Base-by-base conservation (phyloP, 108 stramenopile species). In the Nitzschia sp. region DNA sequence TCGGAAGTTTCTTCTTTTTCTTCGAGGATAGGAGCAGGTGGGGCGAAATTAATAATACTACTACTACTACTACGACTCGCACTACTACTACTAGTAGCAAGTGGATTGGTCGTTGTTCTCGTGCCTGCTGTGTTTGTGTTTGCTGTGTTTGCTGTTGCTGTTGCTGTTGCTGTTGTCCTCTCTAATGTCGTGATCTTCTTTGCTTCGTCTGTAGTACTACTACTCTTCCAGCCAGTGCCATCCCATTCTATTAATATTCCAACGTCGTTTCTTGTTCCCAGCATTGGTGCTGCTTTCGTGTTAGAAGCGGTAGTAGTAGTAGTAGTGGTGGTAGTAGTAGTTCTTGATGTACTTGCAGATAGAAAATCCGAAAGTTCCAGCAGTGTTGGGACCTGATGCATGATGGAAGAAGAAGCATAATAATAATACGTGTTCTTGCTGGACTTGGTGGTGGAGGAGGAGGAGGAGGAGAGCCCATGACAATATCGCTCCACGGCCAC, bases 401-500 rank as follows among this genome's bases (percentile, higher is more conserved):
- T 22, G 13, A 50, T 50, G 4, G 19, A 16, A 41, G 38, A 41
- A 13, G 38, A 13, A 41, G 48, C 48, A 50, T 50, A 21, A 50
- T 50, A 4, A 4, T 50, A 50, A 21, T n/a, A 21, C 19, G 19
- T 21, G 13, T 22, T n/a, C 48, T 22, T 13, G 13, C 13, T 41
- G 13, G 38, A n/a, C n/a, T n/a, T n/a, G n/a, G n/a, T n/a, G n/a
- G n/a, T n/a, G n/a, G n/a, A n/a, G n/a, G n/a, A n/a, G n/a, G n/a
- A 13, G 38, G 38, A 13, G 9, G 13, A 41, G 9, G 38, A 9
- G 9, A 41, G 38, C 38, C 13, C 38, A 4, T n/a, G 48, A 16
- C 48, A 50, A 22, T n/a, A 21, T 11, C 48, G 48, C 48, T 50
- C 48, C 48, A 50, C 48, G n/a, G n/a, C n/a, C n/a, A n/a, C n/a